These are phyloP conservation scores for Lippia alba DNA, from an alignment of 305 asterid species.

Conservation along the genomic window DNA sequence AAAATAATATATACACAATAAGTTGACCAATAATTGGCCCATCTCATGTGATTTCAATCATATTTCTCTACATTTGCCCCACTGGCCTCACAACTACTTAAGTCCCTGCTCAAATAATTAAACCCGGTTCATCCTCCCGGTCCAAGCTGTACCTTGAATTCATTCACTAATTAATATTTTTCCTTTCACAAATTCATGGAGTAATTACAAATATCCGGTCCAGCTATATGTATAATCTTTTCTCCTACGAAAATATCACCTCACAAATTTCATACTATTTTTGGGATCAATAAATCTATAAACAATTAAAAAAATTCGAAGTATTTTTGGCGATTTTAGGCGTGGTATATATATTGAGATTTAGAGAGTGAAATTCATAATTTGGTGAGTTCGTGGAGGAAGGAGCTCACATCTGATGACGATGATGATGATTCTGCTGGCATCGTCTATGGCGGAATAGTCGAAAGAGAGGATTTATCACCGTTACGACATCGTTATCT, in stretches of 20 bases:
- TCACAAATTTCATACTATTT: slow-evolving; percentile 1
- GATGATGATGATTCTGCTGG: slow-evolving; percentile 17
- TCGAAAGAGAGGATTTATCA: slow-evolving; percentile 20
- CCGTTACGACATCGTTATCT: slow-evolving; percentile 32
- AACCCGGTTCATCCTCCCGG: slow-evolving; percentile 22
- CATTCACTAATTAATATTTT: background rate
- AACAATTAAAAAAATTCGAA: background rate
- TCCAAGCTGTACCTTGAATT: slow-evolving; percentile 18
- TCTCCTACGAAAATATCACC: background rate
- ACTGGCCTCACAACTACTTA: background rate
- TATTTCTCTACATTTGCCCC: background rate
- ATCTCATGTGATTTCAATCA: slow-evolving; percentile 46
- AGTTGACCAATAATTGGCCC: slow-evolving; percentile 33
- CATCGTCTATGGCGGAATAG: slow-evolving; percentile 48
- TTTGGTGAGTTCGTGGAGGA: slow-evolving; percentile 16
- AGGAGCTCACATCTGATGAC: slow-evolving; percentile 30
- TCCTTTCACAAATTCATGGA: background rate
- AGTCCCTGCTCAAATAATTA: background rate
- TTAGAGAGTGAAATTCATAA: background rate
- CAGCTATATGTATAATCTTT: background rate
- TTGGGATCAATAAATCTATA: background rate
- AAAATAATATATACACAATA: too few species aligned
- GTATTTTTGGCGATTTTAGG: too few species aligned
- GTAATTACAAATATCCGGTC: slow-evolving; percentile 26
- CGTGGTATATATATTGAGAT: too few species aligned